Evolutionary conservation across 164 flowering plant species (phyloP).

Genomic region (Nymphaea thermarum): DNA sequence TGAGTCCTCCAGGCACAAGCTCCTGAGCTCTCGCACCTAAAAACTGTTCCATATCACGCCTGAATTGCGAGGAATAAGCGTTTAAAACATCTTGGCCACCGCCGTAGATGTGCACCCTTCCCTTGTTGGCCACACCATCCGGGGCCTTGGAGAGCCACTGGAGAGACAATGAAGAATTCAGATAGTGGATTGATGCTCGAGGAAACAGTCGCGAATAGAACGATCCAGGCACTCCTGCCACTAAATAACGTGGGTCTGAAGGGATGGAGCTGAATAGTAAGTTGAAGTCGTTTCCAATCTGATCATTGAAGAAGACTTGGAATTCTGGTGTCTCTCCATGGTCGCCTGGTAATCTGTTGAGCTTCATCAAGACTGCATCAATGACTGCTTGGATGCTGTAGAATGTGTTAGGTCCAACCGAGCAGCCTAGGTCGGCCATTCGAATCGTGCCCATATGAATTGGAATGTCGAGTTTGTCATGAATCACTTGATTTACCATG

Average conservation of each 20-base stretch:
- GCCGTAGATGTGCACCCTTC: slow-evolving; percentile 8
- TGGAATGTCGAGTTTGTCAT: no score
- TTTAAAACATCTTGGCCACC: slow-evolving; percentile 8
- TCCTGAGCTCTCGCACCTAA: slow-evolving; percentile 12
- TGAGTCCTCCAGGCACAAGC: slow-evolving; percentile 13
- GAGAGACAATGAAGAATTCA: slow-evolving; percentile 16
- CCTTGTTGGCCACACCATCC: slow-evolving; percentile 11
- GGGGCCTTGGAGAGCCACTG: slow-evolving; percentile 22
- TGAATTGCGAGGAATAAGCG: slow-evolving; percentile 14
- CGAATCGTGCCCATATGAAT: neutral
- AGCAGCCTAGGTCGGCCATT: slow-evolving; percentile 16
- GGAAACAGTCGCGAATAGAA: slow-evolving; percentile 22
- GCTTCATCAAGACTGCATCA: slow-evolving; percentile 6
- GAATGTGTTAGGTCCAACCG: slow-evolving; percentile 17
- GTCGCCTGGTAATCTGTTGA: neutral
- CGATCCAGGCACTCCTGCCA: slow-evolving; percentile 21
- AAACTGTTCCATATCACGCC: slow-evolving; percentile 9
- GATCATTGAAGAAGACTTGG: slow-evolving; percentile 20
- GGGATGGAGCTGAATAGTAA: slow-evolving; percentile 7
- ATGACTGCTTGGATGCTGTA: slow-evolving; percentile 7
- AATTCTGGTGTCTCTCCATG: slow-evolving; percentile 4
- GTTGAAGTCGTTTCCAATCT: slow-evolving; percentile 19
- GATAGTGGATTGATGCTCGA: slow-evolving; percentile 10
- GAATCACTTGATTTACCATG: no score
- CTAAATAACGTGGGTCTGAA: neutral